Evolutionary conservation across 805 yeast species (phyloP).

Genomic region (Lipomyces orientalis): DNA sequence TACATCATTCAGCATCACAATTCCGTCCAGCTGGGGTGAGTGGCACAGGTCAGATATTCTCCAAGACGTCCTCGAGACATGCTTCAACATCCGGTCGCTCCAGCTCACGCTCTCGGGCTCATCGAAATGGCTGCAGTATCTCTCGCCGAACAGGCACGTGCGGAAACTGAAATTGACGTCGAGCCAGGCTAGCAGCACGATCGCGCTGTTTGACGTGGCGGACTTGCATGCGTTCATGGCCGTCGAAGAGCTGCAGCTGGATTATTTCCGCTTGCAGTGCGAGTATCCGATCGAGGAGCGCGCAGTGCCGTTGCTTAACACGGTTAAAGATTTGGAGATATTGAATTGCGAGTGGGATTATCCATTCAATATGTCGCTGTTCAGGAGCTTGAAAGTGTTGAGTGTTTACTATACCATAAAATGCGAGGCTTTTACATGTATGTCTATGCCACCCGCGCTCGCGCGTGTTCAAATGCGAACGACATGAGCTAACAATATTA

Average conservation of each 20-base stretch:
- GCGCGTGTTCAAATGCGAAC: too few species aligned
- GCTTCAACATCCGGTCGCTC: slow-evolving; percentile 19
- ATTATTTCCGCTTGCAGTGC: slow-evolving; percentile 29
- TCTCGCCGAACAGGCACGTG: slow-evolving; percentile 20
- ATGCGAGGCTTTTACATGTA: slow-evolving; percentile 34
- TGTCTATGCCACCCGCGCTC: background rate
- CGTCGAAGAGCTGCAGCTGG: slow-evolving; percentile 22
- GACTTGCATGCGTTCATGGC: slow-evolving; percentile 30
- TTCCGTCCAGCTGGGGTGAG: slow-evolving; percentile 38
- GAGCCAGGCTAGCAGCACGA: slow-evolving; percentile 16
- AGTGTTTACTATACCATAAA: slow-evolving; percentile 25
- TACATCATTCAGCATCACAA: slow-evolving; percentile 20
- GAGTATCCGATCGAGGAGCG: slow-evolving; percentile 31
- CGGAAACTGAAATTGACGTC: slow-evolving; percentile 18
- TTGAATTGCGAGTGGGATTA: slow-evolving; percentile 36
- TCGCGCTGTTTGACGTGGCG: slow-evolving; percentile 27
- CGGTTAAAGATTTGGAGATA: slow-evolving; percentile 23
- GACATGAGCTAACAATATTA: background rate
- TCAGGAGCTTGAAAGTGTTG: slow-evolving; percentile 16
- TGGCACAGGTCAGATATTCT: slow-evolving; percentile 34
- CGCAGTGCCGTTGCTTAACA: slow-evolving; percentile 18
- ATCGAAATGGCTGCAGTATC: slow-evolving; percentile 33
- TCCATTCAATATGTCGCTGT: slow-evolving; percentile 33
- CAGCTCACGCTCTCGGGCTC: slow-evolving; percentile 33
- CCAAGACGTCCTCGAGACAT: slow-evolving; percentile 19